Evolutionary conservation across 202 grass and related monocot genomes (phyloP).

Genomic region (Carex arenaria): DNA sequence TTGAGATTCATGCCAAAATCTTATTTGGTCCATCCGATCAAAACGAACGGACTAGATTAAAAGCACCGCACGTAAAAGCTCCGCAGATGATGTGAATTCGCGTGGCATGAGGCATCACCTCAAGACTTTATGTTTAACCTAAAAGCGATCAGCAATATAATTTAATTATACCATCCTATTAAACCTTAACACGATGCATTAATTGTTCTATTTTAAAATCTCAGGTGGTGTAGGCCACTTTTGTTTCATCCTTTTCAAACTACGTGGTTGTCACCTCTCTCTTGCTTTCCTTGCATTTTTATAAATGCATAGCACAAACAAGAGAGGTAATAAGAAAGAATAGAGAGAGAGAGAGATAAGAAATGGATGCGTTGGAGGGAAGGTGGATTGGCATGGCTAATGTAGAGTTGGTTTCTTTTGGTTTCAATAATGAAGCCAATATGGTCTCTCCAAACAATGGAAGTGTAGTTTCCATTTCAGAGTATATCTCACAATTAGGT

Average conservation of each 20-base stretch:
- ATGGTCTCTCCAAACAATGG: background rate
- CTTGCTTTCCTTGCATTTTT: background rate
- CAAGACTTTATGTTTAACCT: background rate
- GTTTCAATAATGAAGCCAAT: background rate
- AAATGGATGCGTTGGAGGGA: background rate
- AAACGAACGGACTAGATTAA: too few relatives aligned
- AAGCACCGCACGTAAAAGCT: too few relatives aligned
- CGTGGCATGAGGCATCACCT: background rate
- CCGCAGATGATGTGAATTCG: too few relatives aligned
- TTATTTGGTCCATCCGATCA: too few relatives aligned
- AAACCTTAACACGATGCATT: background rate
- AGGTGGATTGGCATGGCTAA: background rate
- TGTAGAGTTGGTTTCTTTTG: background rate
- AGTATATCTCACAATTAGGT: conserved; percentile 13
- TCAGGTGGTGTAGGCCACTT: background rate
- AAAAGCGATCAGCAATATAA: background rate
- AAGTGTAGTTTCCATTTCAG: background rate
- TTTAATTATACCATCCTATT: background rate
- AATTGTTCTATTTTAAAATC: background rate
- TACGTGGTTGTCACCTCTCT: background rate
- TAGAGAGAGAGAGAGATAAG: background rate
- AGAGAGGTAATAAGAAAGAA: background rate
- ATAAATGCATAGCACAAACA: background rate
- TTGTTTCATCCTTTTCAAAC: background rate
- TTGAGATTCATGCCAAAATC: too few relatives aligned